Percentiles rank a stretch among this genome's conserved stretches.
phyloP scores from a whole-genome alignment of 2,329 filamentous ascomycete species.

The Epichloe bromicola region DNA sequence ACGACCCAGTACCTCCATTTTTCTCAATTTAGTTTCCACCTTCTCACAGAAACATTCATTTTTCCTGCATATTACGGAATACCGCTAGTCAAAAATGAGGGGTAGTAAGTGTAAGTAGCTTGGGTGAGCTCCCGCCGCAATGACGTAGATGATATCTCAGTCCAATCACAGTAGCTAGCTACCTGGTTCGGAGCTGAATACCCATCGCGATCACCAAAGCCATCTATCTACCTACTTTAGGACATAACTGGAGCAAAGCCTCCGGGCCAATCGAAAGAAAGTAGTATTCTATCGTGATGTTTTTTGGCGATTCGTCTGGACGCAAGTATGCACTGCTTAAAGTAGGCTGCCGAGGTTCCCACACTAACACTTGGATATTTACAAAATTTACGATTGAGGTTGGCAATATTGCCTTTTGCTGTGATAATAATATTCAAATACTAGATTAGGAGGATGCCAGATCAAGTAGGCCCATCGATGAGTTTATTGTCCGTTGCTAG shows the following conservation, averaged over 20 bases:
- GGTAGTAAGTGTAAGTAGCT: neutral
- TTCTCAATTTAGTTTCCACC: neutral
- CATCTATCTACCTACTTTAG: neutral
- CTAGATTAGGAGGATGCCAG: too few relatives aligned
- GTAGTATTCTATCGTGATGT: too few relatives aligned
- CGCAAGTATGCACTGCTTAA: too few relatives aligned
- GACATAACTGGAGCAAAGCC: neutral
- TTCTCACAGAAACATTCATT: neutral
- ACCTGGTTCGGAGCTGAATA: too few relatives aligned
- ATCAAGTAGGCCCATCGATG: neutral
- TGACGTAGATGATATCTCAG: slow-evolving; percentile 9
- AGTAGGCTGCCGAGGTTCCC: too few relatives aligned
- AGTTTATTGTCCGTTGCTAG: neutral
- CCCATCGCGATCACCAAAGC: neutral
- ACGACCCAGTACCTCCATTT: too few relatives aligned
- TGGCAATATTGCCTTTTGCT: too few relatives aligned
- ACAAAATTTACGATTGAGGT: too few relatives aligned
- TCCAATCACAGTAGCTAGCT: neutral
- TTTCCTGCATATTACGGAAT: too few relatives aligned
- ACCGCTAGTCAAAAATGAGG: neutral
- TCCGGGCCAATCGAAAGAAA: neutral
- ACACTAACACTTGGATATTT: too few relatives aligned
- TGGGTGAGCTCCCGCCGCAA: slow-evolving; percentile 10
- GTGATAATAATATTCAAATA: too few relatives aligned
- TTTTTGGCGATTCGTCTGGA: too few relatives aligned